A percentile compares a stretch with the other conserved stretches of the same genome.
phyloP scores from a whole-genome alignment of 1,139 yeast genomes.

The Pichia sp. region DNA sequence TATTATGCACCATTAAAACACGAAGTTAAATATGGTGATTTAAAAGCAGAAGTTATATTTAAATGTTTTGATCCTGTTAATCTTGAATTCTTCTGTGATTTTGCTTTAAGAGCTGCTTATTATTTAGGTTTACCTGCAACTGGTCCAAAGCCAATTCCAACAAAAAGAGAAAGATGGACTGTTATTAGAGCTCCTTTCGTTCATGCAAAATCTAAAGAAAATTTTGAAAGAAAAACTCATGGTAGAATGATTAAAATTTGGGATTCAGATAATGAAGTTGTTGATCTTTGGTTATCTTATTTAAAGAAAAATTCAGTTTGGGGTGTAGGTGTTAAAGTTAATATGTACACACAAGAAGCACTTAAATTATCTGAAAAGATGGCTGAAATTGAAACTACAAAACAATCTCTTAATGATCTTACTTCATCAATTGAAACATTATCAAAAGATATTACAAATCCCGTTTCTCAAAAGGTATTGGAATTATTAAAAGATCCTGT shows the following conservation, averaged over 20 bases:
- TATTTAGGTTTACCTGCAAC: conserved; percentile 80
- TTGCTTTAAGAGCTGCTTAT: conserved; percentile 84
- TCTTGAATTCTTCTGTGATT: conserved; percentile 73
- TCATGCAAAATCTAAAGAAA: conserved; percentile 91
- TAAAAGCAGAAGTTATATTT: conserved; percentile 64
- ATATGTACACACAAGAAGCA: conserved; percentile 55
- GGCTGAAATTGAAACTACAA: conserved; percentile 25
- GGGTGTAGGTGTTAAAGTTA: conserved; percentile 80
- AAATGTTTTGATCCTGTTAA: conserved; percentile 68
- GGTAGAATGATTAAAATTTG: conserved; percentile 66
- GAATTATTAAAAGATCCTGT: conserved; percentile 64
- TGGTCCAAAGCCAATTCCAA: conserved; percentile 62
- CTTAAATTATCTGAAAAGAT: conserved; percentile 35
- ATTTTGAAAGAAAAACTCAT: conserved; percentile 84
- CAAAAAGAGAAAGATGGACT: conserved; percentile 84
- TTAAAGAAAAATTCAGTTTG: conserved; percentile 70
- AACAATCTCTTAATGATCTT: conserved; percentile 13
- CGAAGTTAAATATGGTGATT: conserved; percentile 61
- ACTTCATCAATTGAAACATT: conserved; percentile 22
- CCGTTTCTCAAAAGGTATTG: conserved; percentile 65
- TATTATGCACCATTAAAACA: conserved; percentile 76
- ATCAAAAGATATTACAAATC: conserved; percentile 33
- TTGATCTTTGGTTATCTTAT: conserved; percentile 78
- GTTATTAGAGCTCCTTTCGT: conserved; percentile 92
- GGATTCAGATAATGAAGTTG: conserved; percentile 81